These are phyloP conservation scores for Nakazawaea holstii DNA, from an alignment of 805 yeast genomes.

Conservation along the genomic window DNA sequence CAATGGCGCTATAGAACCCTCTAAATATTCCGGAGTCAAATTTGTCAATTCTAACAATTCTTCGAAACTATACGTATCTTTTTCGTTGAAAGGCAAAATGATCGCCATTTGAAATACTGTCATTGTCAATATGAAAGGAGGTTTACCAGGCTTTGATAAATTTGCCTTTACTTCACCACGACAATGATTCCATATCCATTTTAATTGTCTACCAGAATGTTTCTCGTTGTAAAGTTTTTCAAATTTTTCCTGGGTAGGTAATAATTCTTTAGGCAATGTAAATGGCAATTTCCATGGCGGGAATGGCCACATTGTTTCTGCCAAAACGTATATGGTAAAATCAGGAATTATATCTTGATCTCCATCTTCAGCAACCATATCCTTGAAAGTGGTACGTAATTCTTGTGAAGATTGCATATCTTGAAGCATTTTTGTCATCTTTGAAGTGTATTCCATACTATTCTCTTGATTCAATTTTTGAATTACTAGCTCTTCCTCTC, in stretches of 20 bases:
- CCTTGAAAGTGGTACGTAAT: conserved; percentile 54
- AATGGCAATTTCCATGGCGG: conserved; percentile 41
- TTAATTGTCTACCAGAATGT: conserved; percentile 83
- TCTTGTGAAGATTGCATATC: conserved; percentile 85
- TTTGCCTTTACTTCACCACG: conserved; percentile 89
- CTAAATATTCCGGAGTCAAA: conserved; percentile 57
- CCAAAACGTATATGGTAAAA: conserved; percentile 73
- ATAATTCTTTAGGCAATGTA: conserved; percentile 63
- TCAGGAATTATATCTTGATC: conserved; percentile 35
- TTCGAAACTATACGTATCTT: conserved; percentile 50
- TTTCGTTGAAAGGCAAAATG: conserved; percentile 73
- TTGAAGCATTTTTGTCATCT: conserved; percentile 92
- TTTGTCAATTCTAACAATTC: conserved; percentile 66
- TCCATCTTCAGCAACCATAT: conserved; percentile 32
- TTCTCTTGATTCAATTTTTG: conserved; percentile 85
- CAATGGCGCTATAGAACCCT: conserved; percentile 74
- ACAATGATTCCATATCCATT: conserved; percentile 95
- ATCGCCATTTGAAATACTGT: conserved; percentile 87
- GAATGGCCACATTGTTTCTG: conserved; percentile 89
- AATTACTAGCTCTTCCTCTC: conserved; percentile 79
- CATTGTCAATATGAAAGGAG: conserved; percentile 76
- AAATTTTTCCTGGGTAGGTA: conserved; percentile 59
- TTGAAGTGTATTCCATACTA: conserved; percentile 87
- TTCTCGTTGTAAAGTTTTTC: conserved; percentile 63
- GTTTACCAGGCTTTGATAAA: conserved; percentile 72